These are phyloP conservation scores for Magnusiomyces magnusii DNA, from an alignment of 1,139 yeast species.

Conservation along the genomic window DNA sequence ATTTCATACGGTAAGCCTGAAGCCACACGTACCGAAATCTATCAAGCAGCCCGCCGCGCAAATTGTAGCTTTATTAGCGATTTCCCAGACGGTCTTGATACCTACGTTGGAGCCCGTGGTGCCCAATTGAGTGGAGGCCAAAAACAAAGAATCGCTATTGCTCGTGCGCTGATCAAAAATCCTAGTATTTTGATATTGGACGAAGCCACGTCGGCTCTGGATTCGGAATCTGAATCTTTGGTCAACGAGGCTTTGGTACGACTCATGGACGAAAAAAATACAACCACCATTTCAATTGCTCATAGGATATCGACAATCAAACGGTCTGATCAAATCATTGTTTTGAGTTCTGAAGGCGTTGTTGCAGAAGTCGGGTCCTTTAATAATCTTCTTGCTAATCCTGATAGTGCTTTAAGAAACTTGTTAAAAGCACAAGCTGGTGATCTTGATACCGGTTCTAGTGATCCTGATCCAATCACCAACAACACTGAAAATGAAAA, in stretches of 20 bases:
- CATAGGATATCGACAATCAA: constrained; percentile 86
- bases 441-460: constrained; percentile 24
- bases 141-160: constrained; percentile 68
- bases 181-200: constrained; percentile 68
- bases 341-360: constrained; percentile 63
- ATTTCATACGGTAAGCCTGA: constrained; percentile 63
- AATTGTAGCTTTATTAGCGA: constrained; percentile 69
- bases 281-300: constrained; percentile 87
- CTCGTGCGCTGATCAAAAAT: constrained; percentile 66
- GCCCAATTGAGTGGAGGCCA: constrained; percentile 88
- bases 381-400: constrained; percentile 50
- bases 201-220: constrained; percentile 80
- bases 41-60: constrained; percentile 67
- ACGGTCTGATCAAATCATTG: constrained; percentile 75
- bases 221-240: constrained; percentile 77
- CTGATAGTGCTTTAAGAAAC: constrained; percentile 61
- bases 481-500: background rate
- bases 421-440: constrained; percentile 40
- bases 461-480: background rate
- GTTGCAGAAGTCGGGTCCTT: constrained; percentile 86
- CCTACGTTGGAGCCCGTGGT: constrained; percentile 79
- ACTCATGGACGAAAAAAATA: constrained; percentile 50
- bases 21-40: constrained; percentile 56
- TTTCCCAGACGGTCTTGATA: constrained; percentile 76
- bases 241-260: constrained; percentile 58